Base-by-base conservation (phyloP, 441 rosid species). In the Euphorbia schlechtendalii region DNA sequence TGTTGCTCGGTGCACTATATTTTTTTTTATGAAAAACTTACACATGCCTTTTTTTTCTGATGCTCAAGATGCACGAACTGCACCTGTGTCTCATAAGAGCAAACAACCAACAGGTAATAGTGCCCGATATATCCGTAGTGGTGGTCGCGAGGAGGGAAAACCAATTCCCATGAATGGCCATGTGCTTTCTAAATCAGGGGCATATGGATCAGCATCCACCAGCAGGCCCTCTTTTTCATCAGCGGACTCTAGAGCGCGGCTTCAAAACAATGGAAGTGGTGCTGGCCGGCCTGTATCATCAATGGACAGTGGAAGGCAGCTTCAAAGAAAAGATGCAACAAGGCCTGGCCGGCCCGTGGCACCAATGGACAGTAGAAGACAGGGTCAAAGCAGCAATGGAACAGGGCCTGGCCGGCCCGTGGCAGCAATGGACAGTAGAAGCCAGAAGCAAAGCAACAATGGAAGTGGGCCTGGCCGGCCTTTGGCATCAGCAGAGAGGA, bases 31-130 rank as follows among this genome's bases (percentile, higher is more conserved):
- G 77, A 84, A 74, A 73, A 78, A 84, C 85, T 87, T 83, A 83
- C 71, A 76, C 82, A 76, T 84, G 80, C 65, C 36, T 54, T 87
- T 83, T 32, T 32, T 81, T 84, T 70, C 79, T 82, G 82, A 83
- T 89, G 86, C 84, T 90, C 77, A 87, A 90, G 95, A 87, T 80
- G 85, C 82, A 22, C 83, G 80, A 25, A 63, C 85, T 56, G 81
- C 84, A 73, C 87, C 78, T 52, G 32, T 73, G 62, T 76, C 76
- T 56, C 74, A 71, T 25, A 83, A 81, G 80, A 77, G 82, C 69
- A 90, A 76, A 69, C 96, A 64, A 41, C 69, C 69, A 40, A 56
- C 81, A 67, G 78, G 82, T 64, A 74, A 61, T 69, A 80, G 70
- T 71, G 76, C 80, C 73, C 76, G 83, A 79, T 69, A 70, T 68